Evolutionary conservation across 352 stramenopile genomes (phyloP).

Genomic region (Pythium aristosporum): DNA sequence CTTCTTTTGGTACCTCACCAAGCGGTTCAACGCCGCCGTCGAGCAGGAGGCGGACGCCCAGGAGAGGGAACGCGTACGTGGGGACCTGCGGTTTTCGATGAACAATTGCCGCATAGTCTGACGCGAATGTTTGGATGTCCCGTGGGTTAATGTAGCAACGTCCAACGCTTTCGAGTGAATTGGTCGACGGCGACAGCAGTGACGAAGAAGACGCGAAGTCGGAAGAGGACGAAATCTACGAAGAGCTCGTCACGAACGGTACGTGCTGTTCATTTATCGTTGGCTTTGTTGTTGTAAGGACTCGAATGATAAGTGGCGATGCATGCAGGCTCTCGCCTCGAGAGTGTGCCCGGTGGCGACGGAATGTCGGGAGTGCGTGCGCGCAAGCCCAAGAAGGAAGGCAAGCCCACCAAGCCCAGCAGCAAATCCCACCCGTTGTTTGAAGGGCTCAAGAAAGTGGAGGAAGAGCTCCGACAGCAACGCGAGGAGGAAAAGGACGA

Average conservation of each 20-base stretch:
- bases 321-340: slow-evolving; percentile 37
- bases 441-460: slow-evolving; percentile 70
- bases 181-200: slow-evolving; percentile 42
- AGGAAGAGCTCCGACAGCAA: slow-evolving; percentile 65
- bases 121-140: neutral
- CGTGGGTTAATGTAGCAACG: slow-evolving; percentile 12
- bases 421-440: slow-evolving; percentile 57
- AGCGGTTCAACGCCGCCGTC: slow-evolving; percentile 59
- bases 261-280: neutral
- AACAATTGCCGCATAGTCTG: neutral
- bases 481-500: slow-evolving; percentile 48
- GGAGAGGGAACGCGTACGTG: slow-evolving; percentile 37
- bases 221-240: slow-evolving; percentile 47
- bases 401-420: slow-evolving; percentile 40
- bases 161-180: slow-evolving; percentile 40
- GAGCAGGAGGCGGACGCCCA: slow-evolving; percentile 47
- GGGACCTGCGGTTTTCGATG: neutral
- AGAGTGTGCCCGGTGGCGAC: slow-evolving; percentile 29
- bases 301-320: neutral
- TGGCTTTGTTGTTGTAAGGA: neutral
- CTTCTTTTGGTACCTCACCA: slow-evolving; percentile 52
- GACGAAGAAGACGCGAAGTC: slow-evolving; percentile 44
- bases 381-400: slow-evolving; percentile 30
- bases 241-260: slow-evolving; percentile 77
- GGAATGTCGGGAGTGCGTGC: slow-evolving; percentile 5